phyloP scores from a whole-genome alignment of 257 asterid species.

The Primulina eburnea region DNA sequence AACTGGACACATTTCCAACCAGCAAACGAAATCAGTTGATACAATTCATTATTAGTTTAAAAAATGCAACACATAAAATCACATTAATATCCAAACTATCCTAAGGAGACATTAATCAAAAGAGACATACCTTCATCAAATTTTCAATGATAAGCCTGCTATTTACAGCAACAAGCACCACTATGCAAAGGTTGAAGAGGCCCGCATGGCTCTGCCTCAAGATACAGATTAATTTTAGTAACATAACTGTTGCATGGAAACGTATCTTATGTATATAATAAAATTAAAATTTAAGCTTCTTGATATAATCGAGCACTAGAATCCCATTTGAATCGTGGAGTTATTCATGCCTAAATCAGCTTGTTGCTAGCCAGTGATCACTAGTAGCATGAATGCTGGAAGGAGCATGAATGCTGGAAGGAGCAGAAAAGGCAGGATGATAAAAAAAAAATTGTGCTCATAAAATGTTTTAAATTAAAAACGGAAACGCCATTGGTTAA shows the following conservation, averaged over 20 bases:
- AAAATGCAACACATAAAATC: background rate
- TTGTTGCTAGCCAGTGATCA: conserved; percentile 12
- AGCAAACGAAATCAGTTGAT: conserved; percentile 7
- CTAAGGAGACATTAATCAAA: conserved; percentile 1
- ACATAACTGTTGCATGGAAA: background rate
- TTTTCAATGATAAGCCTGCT: conserved; percentile 96
- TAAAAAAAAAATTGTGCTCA: background rate
- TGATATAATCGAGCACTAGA: conserved; percentile 5
- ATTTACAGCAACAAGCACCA: conserved; percentile 98
- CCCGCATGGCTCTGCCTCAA: conserved; percentile 97
- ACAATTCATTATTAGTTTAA: conserved; percentile 4
- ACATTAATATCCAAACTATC: conserved; percentile 5
- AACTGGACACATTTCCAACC: conserved; percentile 12
- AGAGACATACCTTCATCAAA: conserved; percentile 80
- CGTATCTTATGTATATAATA: conserved; percentile 16
- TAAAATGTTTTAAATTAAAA: too few species aligned
- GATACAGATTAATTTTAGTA: conserved; percentile 29
- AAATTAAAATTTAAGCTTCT: conserved; percentile 16
- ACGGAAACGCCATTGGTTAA: background rate
- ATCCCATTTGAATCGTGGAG: background rate
- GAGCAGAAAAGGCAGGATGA: conserved; percentile 8
- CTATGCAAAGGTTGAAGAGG: conserved; percentile 93
- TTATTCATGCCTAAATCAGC: conserved; percentile 16
- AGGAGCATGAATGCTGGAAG: background rate
- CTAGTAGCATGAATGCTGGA: conserved; percentile 6